These are phyloP conservation scores for Phtheirospermum japonicum DNA, from an alignment of 257 asterid genomes.

Conservation along the genomic window DNA sequence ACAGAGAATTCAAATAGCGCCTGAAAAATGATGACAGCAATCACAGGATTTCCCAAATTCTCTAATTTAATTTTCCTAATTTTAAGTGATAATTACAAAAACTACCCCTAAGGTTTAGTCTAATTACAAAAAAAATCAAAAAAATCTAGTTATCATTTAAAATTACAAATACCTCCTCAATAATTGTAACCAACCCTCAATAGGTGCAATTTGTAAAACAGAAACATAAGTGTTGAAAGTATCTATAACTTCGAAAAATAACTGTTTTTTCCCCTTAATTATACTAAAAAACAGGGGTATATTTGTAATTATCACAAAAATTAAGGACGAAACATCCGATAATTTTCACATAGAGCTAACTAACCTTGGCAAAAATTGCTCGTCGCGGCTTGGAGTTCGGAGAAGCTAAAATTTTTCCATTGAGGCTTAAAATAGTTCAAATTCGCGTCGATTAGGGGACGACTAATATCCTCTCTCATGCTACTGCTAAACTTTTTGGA, in stretches of 20 bases:
- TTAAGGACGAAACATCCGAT: not conserved
- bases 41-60: too few species aligned
- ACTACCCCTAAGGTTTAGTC: too few species aligned
- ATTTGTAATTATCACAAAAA: not conserved
- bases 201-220: too few species aligned
- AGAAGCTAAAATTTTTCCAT: constrained; percentile 67
- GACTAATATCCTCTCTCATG: constrained; percentile 48
- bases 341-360: constrained; percentile 12
- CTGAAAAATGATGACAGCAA: too few species aligned
- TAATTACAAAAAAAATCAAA: too few species aligned
- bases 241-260: not conserved
- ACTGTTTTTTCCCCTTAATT: not conserved
- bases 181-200: too few species aligned
- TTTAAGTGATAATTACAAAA: too few species aligned
- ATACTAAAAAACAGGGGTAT: not conserved
- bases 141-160: too few species aligned
- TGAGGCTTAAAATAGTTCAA: constrained; percentile 79
- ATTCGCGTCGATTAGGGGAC: constrained; percentile 42
- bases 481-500: constrained; percentile 67
- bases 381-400: constrained; percentile 79
- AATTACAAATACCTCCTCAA: too few species aligned
- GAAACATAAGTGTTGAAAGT: not conserved
- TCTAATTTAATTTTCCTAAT: too few species aligned
- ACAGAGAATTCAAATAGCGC: too few species aligned
- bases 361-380: constrained; percentile 69